These are phyloP conservation scores for Cylindrotheca closterium DNA, from an alignment of 108 stramenopile species.

Conservation along the genomic window DNA sequence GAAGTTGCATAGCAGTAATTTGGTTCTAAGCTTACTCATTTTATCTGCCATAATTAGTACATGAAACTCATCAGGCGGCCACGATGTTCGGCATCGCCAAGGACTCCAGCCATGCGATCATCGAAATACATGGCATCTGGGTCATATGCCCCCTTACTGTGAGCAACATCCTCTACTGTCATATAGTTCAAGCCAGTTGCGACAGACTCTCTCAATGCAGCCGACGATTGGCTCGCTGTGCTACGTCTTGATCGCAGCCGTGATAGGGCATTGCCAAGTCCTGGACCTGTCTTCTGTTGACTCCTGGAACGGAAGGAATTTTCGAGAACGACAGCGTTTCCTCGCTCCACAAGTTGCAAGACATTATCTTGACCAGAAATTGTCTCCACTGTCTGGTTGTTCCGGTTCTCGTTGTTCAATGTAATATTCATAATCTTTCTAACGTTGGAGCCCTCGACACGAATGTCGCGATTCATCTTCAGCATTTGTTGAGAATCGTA, in stretches of 20 bases:
- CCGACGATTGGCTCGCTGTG: neutral
- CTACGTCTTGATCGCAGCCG: constrained; percentile 16
- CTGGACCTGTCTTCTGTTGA: neutral
- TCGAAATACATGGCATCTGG: constrained; percentile 27
- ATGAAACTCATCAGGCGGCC: constrained; percentile 44
- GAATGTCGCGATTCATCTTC: constrained; percentile 31
- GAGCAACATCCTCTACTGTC: constrained; percentile 14
- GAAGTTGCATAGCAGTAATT: too few relatives aligned
- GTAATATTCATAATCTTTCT: constrained; percentile 14
- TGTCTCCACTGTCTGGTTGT: neutral
- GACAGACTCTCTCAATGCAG: too few relatives aligned
- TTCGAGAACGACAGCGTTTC: constrained; percentile 15
- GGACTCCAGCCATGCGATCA: constrained; percentile 19
- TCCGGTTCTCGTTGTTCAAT: constrained; percentile 4
- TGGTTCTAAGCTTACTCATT: too few relatives aligned
- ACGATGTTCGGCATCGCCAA: constrained; percentile 49
- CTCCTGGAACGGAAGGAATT: neutral
- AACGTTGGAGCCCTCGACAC: constrained; percentile 32
- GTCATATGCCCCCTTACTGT: constrained; percentile 13
- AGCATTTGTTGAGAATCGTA: constrained; percentile 58
- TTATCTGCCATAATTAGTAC: too few relatives aligned
- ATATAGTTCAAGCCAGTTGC: constrained; percentile 19
- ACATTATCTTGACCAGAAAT: constrained; percentile 3
- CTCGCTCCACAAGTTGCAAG: constrained; percentile 14
- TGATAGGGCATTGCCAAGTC: constrained; percentile 20